These are phyloP conservation scores for Boletales sp. DNA, from an alignment of 768 basidiomycete genomes.

Conservation along the genomic window DNA sequence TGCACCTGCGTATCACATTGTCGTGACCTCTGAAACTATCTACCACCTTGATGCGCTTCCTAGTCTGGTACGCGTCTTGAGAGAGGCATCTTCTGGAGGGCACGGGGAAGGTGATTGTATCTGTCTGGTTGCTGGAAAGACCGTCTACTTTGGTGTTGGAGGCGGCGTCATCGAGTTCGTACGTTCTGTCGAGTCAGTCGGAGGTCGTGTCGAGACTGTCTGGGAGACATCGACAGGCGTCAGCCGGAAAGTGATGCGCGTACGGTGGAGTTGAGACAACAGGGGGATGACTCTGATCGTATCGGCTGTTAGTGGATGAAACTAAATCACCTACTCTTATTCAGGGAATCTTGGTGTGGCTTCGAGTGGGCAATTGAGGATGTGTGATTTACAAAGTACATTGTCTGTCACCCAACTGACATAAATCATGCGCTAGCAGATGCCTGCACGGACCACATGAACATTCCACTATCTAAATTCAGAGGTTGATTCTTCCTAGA, in stretches of 20 bases:
- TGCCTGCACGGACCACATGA: no score
- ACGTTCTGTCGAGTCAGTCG: slow-evolving; percentile 37
- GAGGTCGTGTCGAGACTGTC: slow-evolving; percentile 52
- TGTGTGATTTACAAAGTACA: no score
- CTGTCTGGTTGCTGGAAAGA: slow-evolving; percentile 86
- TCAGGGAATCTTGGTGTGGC: no score
- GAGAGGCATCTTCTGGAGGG: slow-evolving; percentile 29
- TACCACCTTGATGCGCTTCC: slow-evolving; percentile 67
- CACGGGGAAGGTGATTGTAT: slow-evolving; percentile 17
- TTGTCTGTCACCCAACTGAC: no score
- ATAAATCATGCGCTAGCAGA: no score
- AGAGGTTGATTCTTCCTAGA: no score
- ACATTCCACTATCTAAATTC: no score
- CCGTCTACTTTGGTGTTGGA: slow-evolving; percentile 93
- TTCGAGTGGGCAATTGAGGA: no score
- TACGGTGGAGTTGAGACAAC: slow-evolving; percentile 38
- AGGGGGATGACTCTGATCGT: no score
- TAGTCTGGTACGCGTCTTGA: slow-evolving; percentile 54
- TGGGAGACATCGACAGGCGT: slow-evolving; percentile 70
- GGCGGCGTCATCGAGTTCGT: slow-evolving; percentile 80
- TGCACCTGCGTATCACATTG: slow-evolving; percentile 52
- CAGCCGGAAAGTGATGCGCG: slow-evolving; percentile 64
- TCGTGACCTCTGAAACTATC: slow-evolving; percentile 92
- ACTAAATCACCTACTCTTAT: no score
- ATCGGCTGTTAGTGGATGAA: no score